These are phyloP conservation scores for Verticillium tricorpus DNA, from an alignment of 2,329 filamentous ascomycete genomes.

Conservation along the genomic window DNA sequence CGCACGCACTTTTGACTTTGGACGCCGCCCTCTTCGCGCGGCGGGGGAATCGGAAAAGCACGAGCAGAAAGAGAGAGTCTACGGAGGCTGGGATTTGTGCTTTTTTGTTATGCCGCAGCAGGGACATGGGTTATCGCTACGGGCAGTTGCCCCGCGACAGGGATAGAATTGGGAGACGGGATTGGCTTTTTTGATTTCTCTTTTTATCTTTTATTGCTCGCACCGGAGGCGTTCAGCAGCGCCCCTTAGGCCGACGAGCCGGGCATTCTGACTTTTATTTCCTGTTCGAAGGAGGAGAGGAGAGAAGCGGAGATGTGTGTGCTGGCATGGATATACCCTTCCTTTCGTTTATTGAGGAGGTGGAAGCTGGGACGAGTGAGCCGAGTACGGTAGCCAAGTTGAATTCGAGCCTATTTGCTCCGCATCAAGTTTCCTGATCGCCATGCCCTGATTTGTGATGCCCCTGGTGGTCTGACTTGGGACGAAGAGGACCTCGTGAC, in stretches of 20 bases:
- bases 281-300: neutral
- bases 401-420: constrained; percentile 2
- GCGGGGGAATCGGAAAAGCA: neutral
- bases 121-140: neutral
- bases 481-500: neutral
- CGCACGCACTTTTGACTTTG: neutral
- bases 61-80: neutral
- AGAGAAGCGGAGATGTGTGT: constrained; percentile 7
- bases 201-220: constrained; percentile 6
- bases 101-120: neutral
- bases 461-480: neutral
- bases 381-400: neutral
- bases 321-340: constrained; percentile 11
- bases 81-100: neutral
- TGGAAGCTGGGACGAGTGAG: neutral
- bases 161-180: neutral
- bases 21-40: neutral
- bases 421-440: neutral
- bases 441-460: neutral
- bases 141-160: neutral
- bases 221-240: neutral
- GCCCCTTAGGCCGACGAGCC: neutral
- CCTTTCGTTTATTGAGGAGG: constrained; percentile 2
- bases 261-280: neutral
- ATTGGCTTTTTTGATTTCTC: constrained; percentile 3